A percentile compares a stretch with the other conserved stretches of the same genome.
Conservation (phyloP, 148 eudicot species). For the Camellia granthamiana region DNA sequence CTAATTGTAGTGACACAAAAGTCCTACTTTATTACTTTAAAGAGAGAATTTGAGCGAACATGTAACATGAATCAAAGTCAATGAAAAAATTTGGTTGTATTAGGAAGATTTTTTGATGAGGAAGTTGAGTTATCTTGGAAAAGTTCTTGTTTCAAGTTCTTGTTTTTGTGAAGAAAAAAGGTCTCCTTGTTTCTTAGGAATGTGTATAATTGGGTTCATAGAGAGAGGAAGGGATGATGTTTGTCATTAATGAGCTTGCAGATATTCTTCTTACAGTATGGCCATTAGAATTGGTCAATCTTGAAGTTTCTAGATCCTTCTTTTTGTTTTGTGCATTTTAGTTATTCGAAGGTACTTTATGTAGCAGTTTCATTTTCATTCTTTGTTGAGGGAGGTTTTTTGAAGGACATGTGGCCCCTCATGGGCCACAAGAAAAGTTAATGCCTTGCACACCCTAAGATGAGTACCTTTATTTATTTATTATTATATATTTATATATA, state of each 20-base stretch:
- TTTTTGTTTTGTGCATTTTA: neutral
- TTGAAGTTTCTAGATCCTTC: conserved; percentile 2
- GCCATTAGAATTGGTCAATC: neutral
- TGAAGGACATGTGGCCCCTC: neutral
- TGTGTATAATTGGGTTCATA: neutral
- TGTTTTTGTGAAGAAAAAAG: neutral
- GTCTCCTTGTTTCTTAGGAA: too few relatives aligned
- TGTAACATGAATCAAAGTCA: neutral
- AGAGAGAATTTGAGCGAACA: neutral
- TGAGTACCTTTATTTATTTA: too few relatives aligned
- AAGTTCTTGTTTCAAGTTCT: neutral
- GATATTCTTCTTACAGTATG: neutral
- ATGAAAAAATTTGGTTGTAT: too few relatives aligned
- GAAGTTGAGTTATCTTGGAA: neutral
- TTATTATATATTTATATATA: too few relatives aligned
- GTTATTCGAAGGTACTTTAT: neutral
- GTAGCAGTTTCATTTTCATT: neutral
- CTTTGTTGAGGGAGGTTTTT: neutral
- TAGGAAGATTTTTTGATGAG: neutral
- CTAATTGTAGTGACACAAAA: too few relatives aligned
- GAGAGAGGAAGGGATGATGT: neutral
- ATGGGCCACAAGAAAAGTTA: neutral
- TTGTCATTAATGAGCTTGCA: neutral
- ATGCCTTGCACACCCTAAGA: neutral
- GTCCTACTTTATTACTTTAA: too few relatives aligned